Conservation (phyloP, 371 early-diverging fungal species). For the Zopfochytrium polystomum region DNA sequence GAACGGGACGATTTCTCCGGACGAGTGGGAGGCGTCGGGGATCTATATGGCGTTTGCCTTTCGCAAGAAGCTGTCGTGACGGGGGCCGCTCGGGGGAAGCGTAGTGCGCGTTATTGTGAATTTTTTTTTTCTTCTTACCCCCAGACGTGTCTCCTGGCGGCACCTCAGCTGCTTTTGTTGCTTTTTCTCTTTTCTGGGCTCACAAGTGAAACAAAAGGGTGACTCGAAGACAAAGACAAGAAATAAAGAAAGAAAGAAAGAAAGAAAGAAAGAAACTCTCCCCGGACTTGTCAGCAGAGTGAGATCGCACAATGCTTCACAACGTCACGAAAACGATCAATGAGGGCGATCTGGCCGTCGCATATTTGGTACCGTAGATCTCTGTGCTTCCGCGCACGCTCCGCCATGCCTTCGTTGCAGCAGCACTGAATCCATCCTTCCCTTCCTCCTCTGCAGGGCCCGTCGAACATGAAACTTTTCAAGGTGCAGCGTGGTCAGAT, state of each 20-base stretch:
- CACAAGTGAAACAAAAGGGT: no score
- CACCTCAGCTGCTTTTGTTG: no score
- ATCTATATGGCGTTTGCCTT: constrained; percentile 56
- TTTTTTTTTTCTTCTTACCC: no score
- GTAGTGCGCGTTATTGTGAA: no score
- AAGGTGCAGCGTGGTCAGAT: constrained; percentile 55
- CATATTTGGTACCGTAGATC: constrained; percentile 51
- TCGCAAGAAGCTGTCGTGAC: constrained; percentile 26
- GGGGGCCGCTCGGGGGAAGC: not conserved
- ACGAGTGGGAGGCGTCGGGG: constrained; percentile 94
- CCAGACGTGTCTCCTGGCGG: no score
- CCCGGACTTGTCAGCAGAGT: no score
- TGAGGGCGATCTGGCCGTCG: constrained; percentile 59
- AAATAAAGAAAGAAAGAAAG: not conserved
- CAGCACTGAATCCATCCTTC: no score
- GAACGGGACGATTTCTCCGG: constrained; percentile 60
- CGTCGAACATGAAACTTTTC: constrained; percentile 63
- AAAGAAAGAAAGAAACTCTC: constrained; percentile 4
- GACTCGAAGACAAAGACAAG: no score
- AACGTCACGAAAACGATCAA: constrained; percentile 11
- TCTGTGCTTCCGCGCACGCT: not conserved
- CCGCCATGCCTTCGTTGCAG: not conserved
- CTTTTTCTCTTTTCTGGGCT: no score
- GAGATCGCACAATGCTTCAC: no score
- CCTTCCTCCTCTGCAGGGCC: constrained; percentile 59